Evolutionary conservation across 441 rosid species (phyloP).

Genomic region (Croton laevigatus): DNA sequence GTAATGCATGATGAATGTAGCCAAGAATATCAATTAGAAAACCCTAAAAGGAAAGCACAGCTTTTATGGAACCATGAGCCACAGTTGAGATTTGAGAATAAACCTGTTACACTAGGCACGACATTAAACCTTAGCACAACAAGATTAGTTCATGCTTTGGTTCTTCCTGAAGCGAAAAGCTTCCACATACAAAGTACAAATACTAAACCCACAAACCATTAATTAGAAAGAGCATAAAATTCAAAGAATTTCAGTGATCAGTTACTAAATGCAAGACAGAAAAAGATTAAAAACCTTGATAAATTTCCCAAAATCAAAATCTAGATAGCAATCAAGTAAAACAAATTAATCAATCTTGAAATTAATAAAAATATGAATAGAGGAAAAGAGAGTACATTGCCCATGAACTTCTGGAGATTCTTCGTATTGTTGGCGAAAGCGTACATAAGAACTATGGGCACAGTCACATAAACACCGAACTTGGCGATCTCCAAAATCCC

Average conservation of each 20-base stretch:
- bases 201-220: neutral
- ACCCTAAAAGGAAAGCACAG: too few relatives aligned
- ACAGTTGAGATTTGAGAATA: too few relatives aligned
- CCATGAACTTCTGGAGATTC: slow-evolving; percentile 80
- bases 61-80: too few relatives aligned
- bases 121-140: neutral
- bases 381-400: slow-evolving; percentile 41
- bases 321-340: neutral
- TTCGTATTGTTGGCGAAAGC: slow-evolving; percentile 77
- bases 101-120: too few relatives aligned
- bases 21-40: too few relatives aligned
- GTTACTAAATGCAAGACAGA: neutral
- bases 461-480: slow-evolving; percentile 64
- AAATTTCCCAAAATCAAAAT: neutral
- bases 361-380: neutral
- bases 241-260: neutral
- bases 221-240: neutral
- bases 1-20: neutral
- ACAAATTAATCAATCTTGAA: neutral
- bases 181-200: neutral
- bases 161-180: neutral
- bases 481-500: slow-evolving; percentile 79
- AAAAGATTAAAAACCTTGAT: neutral
- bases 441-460: slow-evolving; percentile 79
- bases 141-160: neutral